Evolutionary conservation across 257 asterid genomes (phyloP).

Genomic region (Petunia axillaris): DNA sequence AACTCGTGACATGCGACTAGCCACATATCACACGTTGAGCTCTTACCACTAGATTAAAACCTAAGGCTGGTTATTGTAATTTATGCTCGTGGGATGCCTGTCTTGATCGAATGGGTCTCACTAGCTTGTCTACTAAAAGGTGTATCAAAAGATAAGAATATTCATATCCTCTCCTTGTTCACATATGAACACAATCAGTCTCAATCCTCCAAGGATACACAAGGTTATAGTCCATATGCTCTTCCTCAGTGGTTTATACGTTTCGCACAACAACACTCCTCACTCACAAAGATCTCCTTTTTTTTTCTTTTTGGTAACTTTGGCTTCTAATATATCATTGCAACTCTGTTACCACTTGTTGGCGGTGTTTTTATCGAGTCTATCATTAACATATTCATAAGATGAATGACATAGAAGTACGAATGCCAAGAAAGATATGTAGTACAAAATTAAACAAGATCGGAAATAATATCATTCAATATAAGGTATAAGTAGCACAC

Average conservation of each 20-base stretch:
- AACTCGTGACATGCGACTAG: too few relatives aligned
- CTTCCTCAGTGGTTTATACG: not conserved
- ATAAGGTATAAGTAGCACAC: not conserved
- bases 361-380: not conserved
- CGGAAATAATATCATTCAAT: not conserved
- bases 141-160: not conserved
- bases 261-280: not conserved
- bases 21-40: too few relatives aligned
- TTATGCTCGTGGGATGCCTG: not conserved
- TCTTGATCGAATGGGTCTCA: not conserved
- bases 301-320: not conserved
- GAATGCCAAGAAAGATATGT: not conserved
- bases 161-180: not conserved
- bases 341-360: conserved; percentile 11
- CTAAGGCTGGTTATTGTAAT: too few relatives aligned
- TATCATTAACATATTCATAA: not conserved
- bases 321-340: not conserved
- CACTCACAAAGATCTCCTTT: not conserved
- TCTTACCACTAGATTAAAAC: too few relatives aligned
- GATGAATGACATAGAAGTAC: not conserved
- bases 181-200: not conserved
- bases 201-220: not conserved
- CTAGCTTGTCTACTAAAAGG: not conserved
- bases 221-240: not conserved
- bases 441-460: not conserved